Percentiles rank a stretch among this genome's conserved stretches.
Conservation (phyloP, 192 early-diverging fungal species). For the Globomyces pollinis-pini region DNA sequence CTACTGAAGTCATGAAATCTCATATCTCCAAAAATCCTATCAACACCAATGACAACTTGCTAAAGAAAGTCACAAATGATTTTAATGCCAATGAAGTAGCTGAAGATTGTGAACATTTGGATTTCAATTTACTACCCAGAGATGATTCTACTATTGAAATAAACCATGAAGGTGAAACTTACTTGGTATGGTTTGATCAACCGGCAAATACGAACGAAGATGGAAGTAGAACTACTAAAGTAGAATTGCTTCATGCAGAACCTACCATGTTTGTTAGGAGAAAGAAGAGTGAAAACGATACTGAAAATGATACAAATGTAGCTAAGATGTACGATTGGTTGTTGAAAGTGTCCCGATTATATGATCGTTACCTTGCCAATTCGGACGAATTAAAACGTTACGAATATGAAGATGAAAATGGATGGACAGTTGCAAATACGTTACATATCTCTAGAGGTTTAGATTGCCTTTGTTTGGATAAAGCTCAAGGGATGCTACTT, state of each 20-base stretch:
- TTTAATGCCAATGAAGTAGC: slow-evolving; percentile 12
- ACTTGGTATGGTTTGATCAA: slow-evolving; percentile 22
- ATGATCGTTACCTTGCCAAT: slow-evolving; percentile 15
- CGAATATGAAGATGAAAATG: slow-evolving; percentile 17
- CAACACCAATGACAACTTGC: slow-evolving; percentile 5
- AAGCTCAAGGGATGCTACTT: slow-evolving; percentile 37
- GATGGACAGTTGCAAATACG: slow-evolving; percentile 22
- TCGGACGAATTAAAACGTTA: slow-evolving; percentile 25
- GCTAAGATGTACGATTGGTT: slow-evolving; percentile 25
- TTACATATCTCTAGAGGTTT: slow-evolving; percentile 34
- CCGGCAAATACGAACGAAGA: not conserved
- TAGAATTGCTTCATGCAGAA: slow-evolving; percentile 17
- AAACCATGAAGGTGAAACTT: slow-evolving; percentile 17
- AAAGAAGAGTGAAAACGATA: slow-evolving; percentile 6
- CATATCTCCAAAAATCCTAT: slow-evolving; percentile 24
- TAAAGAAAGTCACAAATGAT: slow-evolving; percentile 11
- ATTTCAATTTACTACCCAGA: slow-evolving; percentile 32
- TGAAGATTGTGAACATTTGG: slow-evolving; percentile 13
- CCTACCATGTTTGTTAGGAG: slow-evolving; percentile 30
- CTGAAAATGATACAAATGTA: not conserved
- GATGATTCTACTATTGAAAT: slow-evolving; percentile 21
- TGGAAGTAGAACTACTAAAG: not conserved
- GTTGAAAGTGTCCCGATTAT: slow-evolving; percentile 18
- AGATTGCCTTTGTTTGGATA: slow-evolving; percentile 43
- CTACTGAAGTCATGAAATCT: slow-evolving; percentile 15